phyloP scores from a whole-genome alignment of 2,329 filamentous ascomycete genomes.

The Talaromyces verruculosus region DNA sequence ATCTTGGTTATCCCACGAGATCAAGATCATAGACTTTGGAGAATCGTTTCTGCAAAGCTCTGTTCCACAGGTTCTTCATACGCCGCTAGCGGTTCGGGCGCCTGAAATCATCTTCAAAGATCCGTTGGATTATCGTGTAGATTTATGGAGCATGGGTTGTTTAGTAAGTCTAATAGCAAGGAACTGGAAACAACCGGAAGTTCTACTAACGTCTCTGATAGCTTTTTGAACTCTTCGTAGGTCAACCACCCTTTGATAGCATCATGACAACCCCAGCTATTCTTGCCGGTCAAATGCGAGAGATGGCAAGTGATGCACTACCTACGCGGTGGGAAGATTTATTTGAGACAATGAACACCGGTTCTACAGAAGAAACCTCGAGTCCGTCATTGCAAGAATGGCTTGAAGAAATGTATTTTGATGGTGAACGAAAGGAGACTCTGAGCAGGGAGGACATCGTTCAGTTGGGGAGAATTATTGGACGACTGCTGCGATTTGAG shows the following conservation, averaged over 20 bases:
- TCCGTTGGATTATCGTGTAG: conserved; percentile 36
- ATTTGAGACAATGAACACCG: conserved; percentile 31
- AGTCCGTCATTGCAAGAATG: conserved; percentile 36
- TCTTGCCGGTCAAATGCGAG: conserved; percentile 39
- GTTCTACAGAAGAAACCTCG: conserved; percentile 21
- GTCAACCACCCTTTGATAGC: conserved; percentile 42
- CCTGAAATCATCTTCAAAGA: conserved; percentile 44
- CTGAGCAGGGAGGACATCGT: conserved; percentile 29
- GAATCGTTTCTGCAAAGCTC: conserved; percentile 34
- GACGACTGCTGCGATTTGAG: conserved; percentile 29
- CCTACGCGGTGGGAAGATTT: conserved; percentile 36
- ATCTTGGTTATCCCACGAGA: conserved; percentile 21
- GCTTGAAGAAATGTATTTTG: conserved; percentile 43
- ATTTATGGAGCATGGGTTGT: conserved; percentile 43
- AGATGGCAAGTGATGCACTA: conserved; percentile 36
- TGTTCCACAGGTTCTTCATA: conserved; percentile 29
- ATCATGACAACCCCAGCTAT: conserved; percentile 36
- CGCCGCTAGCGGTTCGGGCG: conserved; percentile 36
- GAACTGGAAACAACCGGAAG: conserved; percentile 1
- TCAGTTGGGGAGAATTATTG: conserved; percentile 28
- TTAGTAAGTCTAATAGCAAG: conserved; percentile 31
- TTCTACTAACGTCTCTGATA: conserved; percentile 24
- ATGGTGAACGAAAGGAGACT: conserved; percentile 28
- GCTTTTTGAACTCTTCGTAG: conserved; percentile 43
- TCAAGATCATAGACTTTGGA: conserved; percentile 44